Conservation (phyloP, 176 grass and related monocot species). For the Aegilops sharonensis region DNA sequence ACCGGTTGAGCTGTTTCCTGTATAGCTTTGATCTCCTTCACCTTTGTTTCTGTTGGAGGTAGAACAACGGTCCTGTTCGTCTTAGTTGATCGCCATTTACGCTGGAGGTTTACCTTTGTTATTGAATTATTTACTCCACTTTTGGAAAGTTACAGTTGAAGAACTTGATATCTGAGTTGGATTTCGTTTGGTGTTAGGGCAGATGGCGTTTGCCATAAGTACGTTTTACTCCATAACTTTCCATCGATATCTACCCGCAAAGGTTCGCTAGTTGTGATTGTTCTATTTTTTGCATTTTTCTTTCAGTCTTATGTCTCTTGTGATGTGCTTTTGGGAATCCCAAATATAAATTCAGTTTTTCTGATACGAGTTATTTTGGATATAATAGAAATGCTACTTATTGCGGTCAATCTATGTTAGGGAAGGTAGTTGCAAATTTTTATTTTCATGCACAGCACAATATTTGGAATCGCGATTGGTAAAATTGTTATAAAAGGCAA, state of each 20-base stretch:
- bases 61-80: too few species aligned
- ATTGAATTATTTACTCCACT: not conserved
- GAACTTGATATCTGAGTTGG: not conserved
- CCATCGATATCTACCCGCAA: not conserved
- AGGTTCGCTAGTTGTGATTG: not conserved
- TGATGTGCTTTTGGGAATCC: not conserved
- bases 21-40: not conserved
- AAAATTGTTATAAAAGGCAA: not conserved
- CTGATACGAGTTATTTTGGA: not conserved
- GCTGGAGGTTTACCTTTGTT: not conserved
- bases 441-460: not conserved
- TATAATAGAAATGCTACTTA: not conserved
- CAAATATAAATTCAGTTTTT: not conserved
- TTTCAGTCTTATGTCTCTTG: not conserved
- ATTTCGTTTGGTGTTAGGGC: not conserved
- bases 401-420: not conserved
- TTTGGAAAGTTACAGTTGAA: not conserved
- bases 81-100: not conserved
- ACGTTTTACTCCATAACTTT: not conserved
- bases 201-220: not conserved
- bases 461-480: not conserved
- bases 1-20: not conserved
- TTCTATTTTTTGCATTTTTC: not conserved
- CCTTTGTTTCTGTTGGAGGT: conserved; percentile 9
- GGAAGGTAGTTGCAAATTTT: not conserved